Evolutionary conservation across 1,284 basidiomycete species (phyloP).

Genomic region (Termitomyces sp.): DNA sequence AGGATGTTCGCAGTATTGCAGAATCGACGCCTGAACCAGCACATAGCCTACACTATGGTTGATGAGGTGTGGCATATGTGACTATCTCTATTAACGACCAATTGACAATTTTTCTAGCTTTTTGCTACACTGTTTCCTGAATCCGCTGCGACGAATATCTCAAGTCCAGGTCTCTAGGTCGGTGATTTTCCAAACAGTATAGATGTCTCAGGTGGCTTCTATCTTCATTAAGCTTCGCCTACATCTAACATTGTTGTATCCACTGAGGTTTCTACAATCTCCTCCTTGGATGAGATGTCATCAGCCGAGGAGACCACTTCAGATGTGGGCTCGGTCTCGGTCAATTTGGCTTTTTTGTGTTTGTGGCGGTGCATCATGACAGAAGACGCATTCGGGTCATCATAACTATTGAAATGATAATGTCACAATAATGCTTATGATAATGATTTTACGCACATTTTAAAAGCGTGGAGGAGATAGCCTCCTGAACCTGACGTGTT

Average conservation of each 20-base stretch:
- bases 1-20: constrained; percentile 90
- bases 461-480: constrained; percentile 79
- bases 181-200: not conserved
- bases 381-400: constrained; percentile 59
- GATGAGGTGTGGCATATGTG: constrained; percentile 64
- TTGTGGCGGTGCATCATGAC: constrained; percentile 29
- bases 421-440: not conserved
- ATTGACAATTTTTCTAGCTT: constrained; percentile 34
- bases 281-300: constrained; percentile 6
- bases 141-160: constrained; percentile 14
- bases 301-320: not conserved
- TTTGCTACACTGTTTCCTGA: constrained; percentile 62
- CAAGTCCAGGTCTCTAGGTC: constrained; percentile 5
- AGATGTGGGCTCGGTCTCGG: not conserved
- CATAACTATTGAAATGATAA: constrained; percentile 41
- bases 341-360: constrained; percentile 21
- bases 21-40: constrained; percentile 89
- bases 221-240: constrained; percentile 6
- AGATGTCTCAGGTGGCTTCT: not conserved
- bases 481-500: constrained; percentile 86
- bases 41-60: constrained; percentile 80
- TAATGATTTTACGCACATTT: constrained; percentile 58
- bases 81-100: not conserved
- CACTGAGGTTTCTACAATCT: constrained; percentile 6
- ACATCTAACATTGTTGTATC: constrained; percentile 14